phyloP scores from a whole-genome alignment of 352 stramenopile genomes.

The Achlya hypogyna region DNA sequence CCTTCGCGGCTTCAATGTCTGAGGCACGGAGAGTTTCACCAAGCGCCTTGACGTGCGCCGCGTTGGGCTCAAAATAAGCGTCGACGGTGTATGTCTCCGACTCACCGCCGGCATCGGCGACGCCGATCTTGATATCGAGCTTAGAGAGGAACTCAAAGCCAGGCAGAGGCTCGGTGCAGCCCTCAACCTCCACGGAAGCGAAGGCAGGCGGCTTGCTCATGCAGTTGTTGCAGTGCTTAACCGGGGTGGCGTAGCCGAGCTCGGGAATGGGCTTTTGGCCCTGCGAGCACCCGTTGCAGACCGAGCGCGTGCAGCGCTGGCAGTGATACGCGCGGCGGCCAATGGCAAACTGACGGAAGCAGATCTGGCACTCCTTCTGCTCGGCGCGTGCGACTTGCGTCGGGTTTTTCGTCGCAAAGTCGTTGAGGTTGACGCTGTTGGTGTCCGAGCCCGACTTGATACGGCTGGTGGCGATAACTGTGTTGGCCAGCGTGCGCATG shows the following conservation, averaged over 20 bases:
- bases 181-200: slow-evolving; percentile 67
- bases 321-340: slow-evolving; percentile 76
- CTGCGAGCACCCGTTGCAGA: slow-evolving; percentile 78
- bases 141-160: slow-evolving; percentile 81
- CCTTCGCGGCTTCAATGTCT: slow-evolving; percentile 44
- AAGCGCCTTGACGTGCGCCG: slow-evolving; percentile 40
- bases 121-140: slow-evolving; percentile 62
- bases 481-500: background rate
- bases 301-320: slow-evolving; percentile 72
- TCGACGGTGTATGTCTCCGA: slow-evolving; percentile 63
- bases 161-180: slow-evolving; percentile 59
- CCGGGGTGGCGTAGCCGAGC: slow-evolving; percentile 61
- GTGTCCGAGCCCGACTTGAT: slow-evolving; percentile 8
- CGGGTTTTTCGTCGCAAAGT: slow-evolving; percentile 23
- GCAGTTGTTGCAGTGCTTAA: slow-evolving; percentile 76
- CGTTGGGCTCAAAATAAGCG: slow-evolving; percentile 72
- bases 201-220: slow-evolving; percentile 72
- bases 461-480: slow-evolving; percentile 7
- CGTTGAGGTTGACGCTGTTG: slow-evolving; percentile 8
- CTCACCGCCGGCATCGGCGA: slow-evolving; percentile 30
- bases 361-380: slow-evolving; percentile 84
- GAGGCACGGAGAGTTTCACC: slow-evolving; percentile 41
- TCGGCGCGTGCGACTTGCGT: slow-evolving; percentile 70
- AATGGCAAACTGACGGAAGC: slow-evolving; percentile 80
- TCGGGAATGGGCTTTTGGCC: slow-evolving; percentile 76